phyloP scores from a whole-genome alignment of 1,284 basidiomycete species.

The Rugosomyces carneus region DNA sequence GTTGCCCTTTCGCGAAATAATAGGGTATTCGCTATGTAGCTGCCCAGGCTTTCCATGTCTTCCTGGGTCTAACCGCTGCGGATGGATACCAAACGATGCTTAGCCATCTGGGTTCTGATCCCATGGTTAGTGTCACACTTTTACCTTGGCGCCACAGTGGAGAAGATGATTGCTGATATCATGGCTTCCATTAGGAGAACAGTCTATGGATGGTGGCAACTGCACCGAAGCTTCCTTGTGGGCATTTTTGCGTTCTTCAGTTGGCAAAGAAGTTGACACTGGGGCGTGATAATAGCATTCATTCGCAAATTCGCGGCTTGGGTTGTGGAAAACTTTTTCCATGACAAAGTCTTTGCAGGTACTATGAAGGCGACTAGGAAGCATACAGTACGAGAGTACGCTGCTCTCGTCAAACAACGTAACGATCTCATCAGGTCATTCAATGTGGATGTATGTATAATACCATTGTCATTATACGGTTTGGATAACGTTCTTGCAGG shows the following conservation, averaged over 20 bases:
- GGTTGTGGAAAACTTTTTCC: constrained; percentile 41
- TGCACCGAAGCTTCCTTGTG: constrained; percentile 58
- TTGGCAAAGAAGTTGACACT: neutral
- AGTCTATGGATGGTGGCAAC: constrained; percentile 54
- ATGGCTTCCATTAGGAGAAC: constrained; percentile 35
- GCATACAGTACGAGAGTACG: constrained; percentile 55
- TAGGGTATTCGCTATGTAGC: constrained; percentile 28
- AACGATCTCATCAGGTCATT: constrained; percentile 49
- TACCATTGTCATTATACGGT: neutral
- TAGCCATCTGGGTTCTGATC: constrained; percentile 64
- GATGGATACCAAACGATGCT: constrained; percentile 76
- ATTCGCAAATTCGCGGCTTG: constrained; percentile 45
- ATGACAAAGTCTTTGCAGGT: constrained; percentile 50
- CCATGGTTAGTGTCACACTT: constrained; percentile 36
- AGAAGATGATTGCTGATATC: neutral
- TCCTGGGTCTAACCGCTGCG: constrained; percentile 64
- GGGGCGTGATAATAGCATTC: constrained; percentile 33
- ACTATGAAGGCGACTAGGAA: constrained; percentile 33
- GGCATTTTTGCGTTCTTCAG: constrained; percentile 9
- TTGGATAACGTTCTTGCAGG: constrained; percentile 29
- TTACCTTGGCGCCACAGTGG: neutral
- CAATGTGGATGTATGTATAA: constrained; percentile 44
- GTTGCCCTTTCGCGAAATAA: constrained; percentile 1
- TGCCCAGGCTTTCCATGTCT: constrained; percentile 50
- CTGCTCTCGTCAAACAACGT: constrained; percentile 35